Conservation (phyloP, 441 rosid species). For the Mallotus japonicus region DNA sequence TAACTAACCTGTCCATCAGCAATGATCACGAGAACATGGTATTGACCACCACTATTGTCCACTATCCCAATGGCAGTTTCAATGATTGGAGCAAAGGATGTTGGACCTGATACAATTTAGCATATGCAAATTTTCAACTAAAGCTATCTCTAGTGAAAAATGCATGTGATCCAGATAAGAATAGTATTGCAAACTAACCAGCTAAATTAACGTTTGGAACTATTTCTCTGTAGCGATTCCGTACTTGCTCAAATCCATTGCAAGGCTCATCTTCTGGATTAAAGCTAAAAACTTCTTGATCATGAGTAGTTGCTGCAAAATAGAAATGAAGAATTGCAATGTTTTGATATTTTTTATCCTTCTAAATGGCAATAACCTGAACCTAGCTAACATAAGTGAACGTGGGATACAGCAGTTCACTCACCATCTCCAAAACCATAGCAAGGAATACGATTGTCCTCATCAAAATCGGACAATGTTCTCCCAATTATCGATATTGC, state of each 20-base stretch:
- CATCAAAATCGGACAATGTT: slow-evolving; percentile 61
- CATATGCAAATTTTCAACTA: neutral
- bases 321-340: neutral
- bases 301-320: slow-evolving; percentile 68
- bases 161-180: neutral
- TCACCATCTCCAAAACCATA: slow-evolving; percentile 80
- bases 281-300: slow-evolving; percentile 76
- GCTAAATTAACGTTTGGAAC: slow-evolving; percentile 69
- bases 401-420: neutral
- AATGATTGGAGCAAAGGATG: slow-evolving; percentile 86
- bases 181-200: slow-evolving; percentile 36
- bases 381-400: neutral
- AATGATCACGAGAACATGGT: slow-evolving; percentile 80
- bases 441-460: slow-evolving; percentile 74
- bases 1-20: slow-evolving; percentile 86
- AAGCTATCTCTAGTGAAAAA: slow-evolving; percentile 1
- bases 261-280: slow-evolving; percentile 50
- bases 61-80: slow-evolving; percentile 78
- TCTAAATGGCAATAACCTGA: neutral
- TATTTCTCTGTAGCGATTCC: slow-evolving; percentile 55
- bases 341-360: neutral
- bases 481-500: slow-evolving; percentile 71
- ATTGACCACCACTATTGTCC: slow-evolving; percentile 82
- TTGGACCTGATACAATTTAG: slow-evolving; percentile 54
- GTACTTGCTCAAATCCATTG: slow-evolving; percentile 73